Evolutionary conservation across 371 early-diverging fungal species (phyloP).

Genomic region (Chytridium lagenaria): DNA sequence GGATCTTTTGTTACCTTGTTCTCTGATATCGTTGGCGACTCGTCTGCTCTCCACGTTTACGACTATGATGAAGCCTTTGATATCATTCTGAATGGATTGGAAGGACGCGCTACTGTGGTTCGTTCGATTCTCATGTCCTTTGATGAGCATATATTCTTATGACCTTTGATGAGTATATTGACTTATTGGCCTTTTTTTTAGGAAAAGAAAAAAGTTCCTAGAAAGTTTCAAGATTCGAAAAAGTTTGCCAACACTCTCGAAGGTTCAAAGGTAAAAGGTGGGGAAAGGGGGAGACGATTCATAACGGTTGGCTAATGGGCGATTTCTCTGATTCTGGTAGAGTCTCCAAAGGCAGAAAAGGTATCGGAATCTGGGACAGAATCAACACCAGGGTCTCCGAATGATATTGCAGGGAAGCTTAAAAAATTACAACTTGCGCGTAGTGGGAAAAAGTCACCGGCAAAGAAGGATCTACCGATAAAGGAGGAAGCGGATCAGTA

Average conservation of each 20-base stretch:
- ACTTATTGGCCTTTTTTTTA: background rate
- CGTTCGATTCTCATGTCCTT: background rate
- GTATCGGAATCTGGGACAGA: conserved; percentile 18
- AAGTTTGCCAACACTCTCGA: conserved; percentile 78
- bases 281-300: background rate
- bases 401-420: conserved; percentile 18
- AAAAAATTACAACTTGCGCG: conserved; percentile 19
- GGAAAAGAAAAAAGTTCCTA: conserved; percentile 60
- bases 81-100: conserved; percentile 48
- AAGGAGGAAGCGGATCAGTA: conserved; percentile 50
- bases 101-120: conserved; percentile 56
- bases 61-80: conserved; percentile 59
- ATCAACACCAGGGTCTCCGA: background rate
- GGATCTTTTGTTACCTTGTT: conserved; percentile 49
- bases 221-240: conserved; percentile 84
- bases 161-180: background rate
- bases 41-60: conserved; percentile 31
- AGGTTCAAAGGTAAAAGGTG: conserved; percentile 65
- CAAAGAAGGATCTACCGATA: conserved; percentile 13
- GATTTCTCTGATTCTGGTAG: no score
- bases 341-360: conserved; percentile 10
- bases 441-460: conserved; percentile 15
- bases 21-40: conserved; percentile 27
- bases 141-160: background rate
- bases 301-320: background rate